Evolutionary conservation across 495 filamentous ascomycete genomes (phyloP), one percentile per base, ranked within the genome.

Genomic region (Penicillium samsonianum): DNA sequence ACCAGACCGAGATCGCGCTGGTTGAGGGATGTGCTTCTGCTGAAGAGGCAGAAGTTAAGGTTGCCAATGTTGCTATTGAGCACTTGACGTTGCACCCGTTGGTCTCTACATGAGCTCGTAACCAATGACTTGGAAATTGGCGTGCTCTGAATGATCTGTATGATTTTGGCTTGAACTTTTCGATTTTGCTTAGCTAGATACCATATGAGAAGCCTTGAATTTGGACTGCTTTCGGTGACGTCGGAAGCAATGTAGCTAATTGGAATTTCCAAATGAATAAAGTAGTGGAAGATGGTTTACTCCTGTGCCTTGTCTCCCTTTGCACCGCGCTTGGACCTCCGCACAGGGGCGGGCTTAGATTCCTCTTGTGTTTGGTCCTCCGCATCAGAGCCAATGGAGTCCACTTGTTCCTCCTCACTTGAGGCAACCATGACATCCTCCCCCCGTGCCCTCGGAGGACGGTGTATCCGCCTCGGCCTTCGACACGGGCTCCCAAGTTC

Each of bases 11-110:
- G 31, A 50, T 58, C n/a, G 52, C 25, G 20, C 14, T 46, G 37
- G 55, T 37, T n/a, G 50, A 33, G 20, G 50, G 55, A 2, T 58
- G 37, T 38, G 55, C 55, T 63, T 64, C 50, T n/a, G 40, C 37
- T 20, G 72, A 69, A 38, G 68, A 69, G 61, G 73, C 69, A 6
- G 67, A 72, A 40, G 49, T 68, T 30, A 58, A 51, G 50, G 71
- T 68, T 44, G 69, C 65, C 8, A 47, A 68, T 38, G 23, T 12
- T 19, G 57, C 55, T 3, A 53, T 71, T 33, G 54, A 61, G 43
- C 3, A 49, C 17, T 47, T 70, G 22, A 19, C 45, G 30, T 47
- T 25, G 12, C 26, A 53, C 22, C 52, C 52, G 0, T 1, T 44
- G 7, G 17, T 22, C 22, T 4, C 28, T 16, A 23, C 40, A 43